These are phyloP conservation scores for Hanseniaspora lindneri DNA, from an alignment of 805 yeast genomes.

Conservation along the genomic window DNA sequence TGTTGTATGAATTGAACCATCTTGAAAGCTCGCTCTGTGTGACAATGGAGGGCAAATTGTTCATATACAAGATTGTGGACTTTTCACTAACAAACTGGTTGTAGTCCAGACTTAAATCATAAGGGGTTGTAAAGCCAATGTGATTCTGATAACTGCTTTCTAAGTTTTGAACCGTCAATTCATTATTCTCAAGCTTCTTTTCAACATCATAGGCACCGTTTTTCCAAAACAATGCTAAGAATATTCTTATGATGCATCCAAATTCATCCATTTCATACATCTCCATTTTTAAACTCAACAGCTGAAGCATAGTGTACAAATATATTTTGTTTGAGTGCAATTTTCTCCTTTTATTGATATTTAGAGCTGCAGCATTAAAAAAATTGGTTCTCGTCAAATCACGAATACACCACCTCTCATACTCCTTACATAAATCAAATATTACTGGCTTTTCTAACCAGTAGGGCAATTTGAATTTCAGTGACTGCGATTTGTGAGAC, in stretches of 20 bases:
- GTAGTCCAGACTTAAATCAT: constrained; percentile 65
- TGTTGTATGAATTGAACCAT: constrained; percentile 83
- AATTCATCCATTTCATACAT: constrained; percentile 17
- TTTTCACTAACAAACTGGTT: constrained; percentile 55
- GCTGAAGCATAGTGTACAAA: constrained; percentile 14
- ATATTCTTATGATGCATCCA: constrained; percentile 16
- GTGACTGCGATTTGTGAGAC: constrained; percentile 71
- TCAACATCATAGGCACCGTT: constrained; percentile 12
- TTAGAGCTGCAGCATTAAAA: constrained; percentile 18
- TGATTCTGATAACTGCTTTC: constrained; percentile 19
- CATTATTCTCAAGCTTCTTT: background rate
- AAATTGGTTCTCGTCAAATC: constrained; percentile 32
- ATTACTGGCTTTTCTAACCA: constrained; percentile 64
- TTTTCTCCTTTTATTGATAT: constrained; percentile 25
- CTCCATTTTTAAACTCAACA: constrained; percentile 15
- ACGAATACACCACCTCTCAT: constrained; percentile 54
- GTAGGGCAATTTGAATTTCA: constrained; percentile 56
- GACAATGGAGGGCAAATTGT: constrained; percentile 73
- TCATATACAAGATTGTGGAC: constrained; percentile 64
- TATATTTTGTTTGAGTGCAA: constrained; percentile 16
- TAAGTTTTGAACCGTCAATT: background rate
- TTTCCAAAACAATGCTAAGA: constrained; percentile 11
- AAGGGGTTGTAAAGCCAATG: constrained; percentile 56
- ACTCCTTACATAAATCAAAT: constrained; percentile 68
- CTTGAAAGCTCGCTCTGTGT: constrained; percentile 83